These are phyloP conservation scores for Hemileccinum rubropunctum DNA, from an alignment of 768 basidiomycete species.

Conservation along the genomic window DNA sequence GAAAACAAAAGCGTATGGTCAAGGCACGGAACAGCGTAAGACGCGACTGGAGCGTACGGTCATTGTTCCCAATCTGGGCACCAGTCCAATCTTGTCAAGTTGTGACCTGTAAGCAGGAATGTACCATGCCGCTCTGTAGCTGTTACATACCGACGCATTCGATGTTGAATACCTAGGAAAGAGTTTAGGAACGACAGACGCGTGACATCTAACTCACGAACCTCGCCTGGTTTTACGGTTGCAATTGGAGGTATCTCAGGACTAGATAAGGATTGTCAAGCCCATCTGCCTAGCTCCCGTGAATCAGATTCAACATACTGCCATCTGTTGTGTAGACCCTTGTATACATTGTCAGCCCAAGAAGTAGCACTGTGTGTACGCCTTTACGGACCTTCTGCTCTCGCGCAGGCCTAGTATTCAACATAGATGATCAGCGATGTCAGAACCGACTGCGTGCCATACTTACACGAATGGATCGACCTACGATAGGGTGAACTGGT, in stretches of 20 bases:
- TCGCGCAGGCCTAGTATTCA: conserved; percentile 37
- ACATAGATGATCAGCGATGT: background rate
- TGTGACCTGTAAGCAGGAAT: background rate
- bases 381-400: conserved; percentile 52
- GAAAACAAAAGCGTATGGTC: background rate
- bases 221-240: conserved; percentile 63
- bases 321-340: conserved; percentile 74
- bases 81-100: conserved; percentile 65
- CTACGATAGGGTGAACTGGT: conserved; percentile 28
- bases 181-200: background rate
- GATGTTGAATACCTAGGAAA: conserved; percentile 59
- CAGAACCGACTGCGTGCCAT: background rate
- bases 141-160: conserved; percentile 57
- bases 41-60: conserved; percentile 41
- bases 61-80: conserved; percentile 75
- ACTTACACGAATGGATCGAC: conserved; percentile 69
- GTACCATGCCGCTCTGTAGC: background rate
- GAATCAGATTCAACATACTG: conserved; percentile 45
- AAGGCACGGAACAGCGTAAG: background rate
- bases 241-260: conserved; percentile 63
- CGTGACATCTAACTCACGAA: conserved; percentile 13
- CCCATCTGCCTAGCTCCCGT: background rate
- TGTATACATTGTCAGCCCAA: background rate
- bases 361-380: background rate
- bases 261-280: conserved; percentile 28